These are phyloP conservation scores for Pulveroboletus sp. DNA, from an alignment of 768 basidiomycete species.

Conservation along the genomic window DNA sequence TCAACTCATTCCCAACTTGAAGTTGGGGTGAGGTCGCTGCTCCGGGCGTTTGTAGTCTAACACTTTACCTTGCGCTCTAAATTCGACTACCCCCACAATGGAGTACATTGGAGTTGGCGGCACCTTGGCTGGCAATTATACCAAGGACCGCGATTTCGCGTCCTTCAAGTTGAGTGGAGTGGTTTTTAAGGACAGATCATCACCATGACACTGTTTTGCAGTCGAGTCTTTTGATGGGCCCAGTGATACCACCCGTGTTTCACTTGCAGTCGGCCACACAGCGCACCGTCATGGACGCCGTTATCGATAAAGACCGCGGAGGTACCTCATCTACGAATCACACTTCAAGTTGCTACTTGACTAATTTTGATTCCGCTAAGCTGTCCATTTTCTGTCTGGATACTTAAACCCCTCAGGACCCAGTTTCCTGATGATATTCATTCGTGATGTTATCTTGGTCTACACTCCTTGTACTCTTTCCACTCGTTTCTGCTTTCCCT, in stretches of 20 bases:
- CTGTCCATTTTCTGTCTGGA: not conserved
- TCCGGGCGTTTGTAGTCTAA: too few relatives aligned
- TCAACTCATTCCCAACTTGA: too few relatives aligned
- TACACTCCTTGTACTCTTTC: conserved; percentile 17
- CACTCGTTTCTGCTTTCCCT: conserved; percentile 18
- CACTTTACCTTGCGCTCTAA: too few relatives aligned
- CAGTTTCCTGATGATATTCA: not conserved
- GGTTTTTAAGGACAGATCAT: not conserved
- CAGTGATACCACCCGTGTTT: too few relatives aligned
- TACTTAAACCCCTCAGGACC: conserved; percentile 11
- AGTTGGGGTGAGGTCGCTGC: too few relatives aligned
- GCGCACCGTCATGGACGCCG: too few relatives aligned
- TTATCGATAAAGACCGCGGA: too few relatives aligned
- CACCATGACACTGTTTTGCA: not conserved
- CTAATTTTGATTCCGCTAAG: not conserved
- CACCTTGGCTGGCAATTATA: not conserved
- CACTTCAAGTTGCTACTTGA: not conserved
- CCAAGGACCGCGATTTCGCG: too few relatives aligned
- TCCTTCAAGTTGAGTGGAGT: too few relatives aligned
- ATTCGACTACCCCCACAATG: too few relatives aligned
- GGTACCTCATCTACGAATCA: not conserved
- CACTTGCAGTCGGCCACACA: too few relatives aligned
- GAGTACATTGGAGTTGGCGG: not conserved
- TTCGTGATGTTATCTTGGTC: conserved; percentile 11
- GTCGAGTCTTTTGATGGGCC: too few relatives aligned